Percentiles rank a stretch among this genome's conserved stretches.
phyloP scores from a whole-genome alignment of 257 asterid genomes.

The Leptodermis oblonga region DNA sequence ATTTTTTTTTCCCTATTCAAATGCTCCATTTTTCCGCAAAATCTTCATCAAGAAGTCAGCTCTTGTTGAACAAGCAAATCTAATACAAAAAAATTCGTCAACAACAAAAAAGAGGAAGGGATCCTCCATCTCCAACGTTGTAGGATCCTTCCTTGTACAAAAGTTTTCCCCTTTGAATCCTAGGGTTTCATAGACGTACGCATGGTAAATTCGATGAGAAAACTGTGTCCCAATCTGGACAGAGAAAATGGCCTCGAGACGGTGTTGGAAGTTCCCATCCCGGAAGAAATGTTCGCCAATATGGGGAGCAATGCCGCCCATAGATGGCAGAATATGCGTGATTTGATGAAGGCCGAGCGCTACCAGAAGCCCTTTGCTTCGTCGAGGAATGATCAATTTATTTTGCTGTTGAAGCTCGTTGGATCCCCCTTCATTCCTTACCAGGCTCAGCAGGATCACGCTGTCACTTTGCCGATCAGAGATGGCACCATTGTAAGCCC shows the following conservation, averaged over 20 bases:
- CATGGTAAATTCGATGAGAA: conserved; percentile 40
- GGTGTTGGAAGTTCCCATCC: conserved; percentile 84
- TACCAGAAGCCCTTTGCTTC: conserved; percentile 32
- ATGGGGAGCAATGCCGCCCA: conserved; percentile 60
- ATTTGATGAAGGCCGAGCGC: conserved; percentile 45
- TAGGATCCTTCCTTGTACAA: conserved; percentile 11
- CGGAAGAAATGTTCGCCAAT: conserved; percentile 73
- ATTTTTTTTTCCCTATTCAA: background rate
- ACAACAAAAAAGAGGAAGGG: conserved; percentile 11
- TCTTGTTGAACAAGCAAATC: background rate
- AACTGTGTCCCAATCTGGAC: conserved; percentile 61
- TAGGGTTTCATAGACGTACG: too few relatives aligned
- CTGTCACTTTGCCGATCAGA: conserved; percentile 45
- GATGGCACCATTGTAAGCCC: conserved; percentile 64
- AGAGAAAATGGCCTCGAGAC: conserved; percentile 67
- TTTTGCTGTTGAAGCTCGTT: conserved; percentile 66
- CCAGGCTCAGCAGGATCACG: conserved; percentile 50
- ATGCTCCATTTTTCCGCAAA: background rate
- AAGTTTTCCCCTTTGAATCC: too few relatives aligned
- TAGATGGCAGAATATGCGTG: conserved; percentile 80
- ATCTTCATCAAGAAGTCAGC: background rate
- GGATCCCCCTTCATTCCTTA: conserved; percentile 83
- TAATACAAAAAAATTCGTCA: background rate
- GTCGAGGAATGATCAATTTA: conserved; percentile 52
- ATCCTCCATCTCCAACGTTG: conserved; percentile 4